These are phyloP conservation scores for Boechera divaricarpa DNA, from an alignment of 345 rosid genomes.

Conservation along the genomic window DNA sequence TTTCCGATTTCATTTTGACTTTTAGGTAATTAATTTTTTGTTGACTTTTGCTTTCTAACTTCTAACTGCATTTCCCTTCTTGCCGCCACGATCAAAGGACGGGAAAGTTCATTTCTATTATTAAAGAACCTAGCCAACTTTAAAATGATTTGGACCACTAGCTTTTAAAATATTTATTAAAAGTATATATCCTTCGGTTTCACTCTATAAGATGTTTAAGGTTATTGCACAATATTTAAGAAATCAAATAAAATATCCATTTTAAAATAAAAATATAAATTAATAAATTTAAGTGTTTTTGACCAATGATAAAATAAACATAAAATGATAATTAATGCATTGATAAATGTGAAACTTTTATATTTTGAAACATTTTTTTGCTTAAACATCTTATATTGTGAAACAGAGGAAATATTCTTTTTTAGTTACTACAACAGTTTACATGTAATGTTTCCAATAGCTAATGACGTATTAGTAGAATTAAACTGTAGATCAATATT, in stretches of 20 bases:
- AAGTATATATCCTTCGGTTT: too few species aligned
- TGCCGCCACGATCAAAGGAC: conserved; percentile 48
- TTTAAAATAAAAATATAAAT: too few species aligned
- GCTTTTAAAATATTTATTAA: not conserved
- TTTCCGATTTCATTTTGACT: conserved; percentile 41
- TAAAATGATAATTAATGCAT: too few species aligned
- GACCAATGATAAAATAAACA: too few species aligned
- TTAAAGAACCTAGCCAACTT: conserved; percentile 18
- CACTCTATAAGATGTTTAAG: too few species aligned
- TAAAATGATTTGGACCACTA: not conserved
- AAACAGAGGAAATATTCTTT: too few species aligned
- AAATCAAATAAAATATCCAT: too few species aligned
- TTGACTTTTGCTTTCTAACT: conserved; percentile 43
- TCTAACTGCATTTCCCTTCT: conserved; percentile 43
- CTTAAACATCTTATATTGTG: too few species aligned
- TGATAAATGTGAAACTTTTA: too few species aligned
- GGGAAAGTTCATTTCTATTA: not conserved
- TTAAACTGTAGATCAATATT: not conserved
- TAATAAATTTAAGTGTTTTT: too few species aligned
- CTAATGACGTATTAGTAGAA: not conserved
- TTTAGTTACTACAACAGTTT: not conserved
- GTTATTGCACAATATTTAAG: too few species aligned
- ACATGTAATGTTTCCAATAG: not conserved
- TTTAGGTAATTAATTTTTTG: conserved; percentile 22
- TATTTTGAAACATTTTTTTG: too few species aligned